A percentile compares a stretch with the other conserved stretches of the same genome.
phyloP scores from a whole-genome alignment of 2,329 filamentous ascomycete species.

The Cladophialophora bantiana region DNA sequence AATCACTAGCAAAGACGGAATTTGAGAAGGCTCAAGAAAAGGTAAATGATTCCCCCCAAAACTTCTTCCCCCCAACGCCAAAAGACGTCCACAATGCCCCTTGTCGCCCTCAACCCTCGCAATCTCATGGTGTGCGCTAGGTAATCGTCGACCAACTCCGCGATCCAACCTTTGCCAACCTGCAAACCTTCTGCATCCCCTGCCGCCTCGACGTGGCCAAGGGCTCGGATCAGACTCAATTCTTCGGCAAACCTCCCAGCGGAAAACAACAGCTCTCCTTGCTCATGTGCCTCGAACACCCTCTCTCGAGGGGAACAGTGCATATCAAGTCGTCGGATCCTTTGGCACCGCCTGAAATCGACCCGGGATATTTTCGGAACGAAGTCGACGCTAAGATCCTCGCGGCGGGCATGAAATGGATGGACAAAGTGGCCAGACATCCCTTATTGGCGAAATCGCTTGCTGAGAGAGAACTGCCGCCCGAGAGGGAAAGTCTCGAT shows the following conservation, averaged over 20 bases:
- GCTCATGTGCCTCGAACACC: slow-evolving; percentile 41
- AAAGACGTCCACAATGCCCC: neutral
- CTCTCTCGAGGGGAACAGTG: slow-evolving; percentile 56
- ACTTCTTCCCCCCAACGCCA: neutral
- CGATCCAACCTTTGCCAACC: slow-evolving; percentile 34
- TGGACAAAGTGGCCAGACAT: slow-evolving; percentile 45
- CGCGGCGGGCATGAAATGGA: slow-evolving; percentile 48
- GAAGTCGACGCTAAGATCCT: slow-evolving; percentile 46
- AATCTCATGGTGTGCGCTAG: neutral
- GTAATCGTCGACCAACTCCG: slow-evolving; percentile 46
- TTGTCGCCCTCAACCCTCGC: neutral
- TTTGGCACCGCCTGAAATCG: slow-evolving; percentile 50
- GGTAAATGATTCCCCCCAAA: slow-evolving; percentile 6
- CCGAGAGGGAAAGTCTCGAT: slow-evolving; percentile 28
- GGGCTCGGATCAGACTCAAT: slow-evolving; percentile 37
- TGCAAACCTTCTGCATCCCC: slow-evolving; percentile 37
- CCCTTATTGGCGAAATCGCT: slow-evolving; percentile 30
- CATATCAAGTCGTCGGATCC: slow-evolving; percentile 49
- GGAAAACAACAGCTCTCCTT: slow-evolving; percentile 35
- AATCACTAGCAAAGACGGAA: slow-evolving; percentile 44
- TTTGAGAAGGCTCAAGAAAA: slow-evolving; percentile 48
- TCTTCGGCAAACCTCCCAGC: slow-evolving; percentile 32
- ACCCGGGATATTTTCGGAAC: slow-evolving; percentile 51
- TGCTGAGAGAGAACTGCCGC: slow-evolving; percentile 27
- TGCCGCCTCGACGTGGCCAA: slow-evolving; percentile 36